Evolutionary conservation across 2,329 filamentous ascomycete species (phyloP).

Genomic region (Colletotrichum sidae): DNA sequence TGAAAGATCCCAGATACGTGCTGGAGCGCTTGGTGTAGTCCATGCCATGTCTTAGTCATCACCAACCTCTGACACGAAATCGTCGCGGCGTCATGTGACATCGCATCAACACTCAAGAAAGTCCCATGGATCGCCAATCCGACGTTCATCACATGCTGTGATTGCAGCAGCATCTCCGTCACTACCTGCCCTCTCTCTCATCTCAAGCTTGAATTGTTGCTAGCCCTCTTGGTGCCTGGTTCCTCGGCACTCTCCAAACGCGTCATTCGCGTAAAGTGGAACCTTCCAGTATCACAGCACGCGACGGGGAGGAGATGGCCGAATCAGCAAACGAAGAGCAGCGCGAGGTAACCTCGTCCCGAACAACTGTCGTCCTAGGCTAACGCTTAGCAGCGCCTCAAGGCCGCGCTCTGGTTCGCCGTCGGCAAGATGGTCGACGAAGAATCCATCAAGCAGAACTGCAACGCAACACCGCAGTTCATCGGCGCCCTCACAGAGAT

Average conservation of each 20-base stretch:
- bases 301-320: slow-evolving; percentile 43
- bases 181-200: background rate
- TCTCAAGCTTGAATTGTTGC: background rate
- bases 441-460: slow-evolving; percentile 76
- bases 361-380: background rate
- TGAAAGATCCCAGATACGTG: too few relatives aligned
- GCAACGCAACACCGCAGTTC: slow-evolving; percentile 92
- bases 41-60: too few relatives aligned
- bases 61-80: too few relatives aligned
- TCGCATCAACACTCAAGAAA: too few relatives aligned
- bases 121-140: too few relatives aligned
- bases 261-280: slow-evolving; percentile 37
- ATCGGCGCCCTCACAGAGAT: slow-evolving; percentile 88
- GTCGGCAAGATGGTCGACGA: slow-evolving; percentile 91
- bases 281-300: slow-evolving; percentile 2
- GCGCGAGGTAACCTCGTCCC: slow-evolving; percentile 46
- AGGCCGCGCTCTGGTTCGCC: slow-evolving; percentile 85
- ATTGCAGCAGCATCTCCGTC: background rate
- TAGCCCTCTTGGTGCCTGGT: background rate
- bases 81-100: too few relatives aligned
- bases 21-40: too few relatives aligned
- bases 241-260: slow-evolving; percentile 14
- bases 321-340: slow-evolving; percentile 48
- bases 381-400: slow-evolving; percentile 73
- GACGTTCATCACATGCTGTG: too few relatives aligned